phyloP scores from a whole-genome alignment of 352 stramenopile species.

The Globisporangium acanthophoron region DNA sequence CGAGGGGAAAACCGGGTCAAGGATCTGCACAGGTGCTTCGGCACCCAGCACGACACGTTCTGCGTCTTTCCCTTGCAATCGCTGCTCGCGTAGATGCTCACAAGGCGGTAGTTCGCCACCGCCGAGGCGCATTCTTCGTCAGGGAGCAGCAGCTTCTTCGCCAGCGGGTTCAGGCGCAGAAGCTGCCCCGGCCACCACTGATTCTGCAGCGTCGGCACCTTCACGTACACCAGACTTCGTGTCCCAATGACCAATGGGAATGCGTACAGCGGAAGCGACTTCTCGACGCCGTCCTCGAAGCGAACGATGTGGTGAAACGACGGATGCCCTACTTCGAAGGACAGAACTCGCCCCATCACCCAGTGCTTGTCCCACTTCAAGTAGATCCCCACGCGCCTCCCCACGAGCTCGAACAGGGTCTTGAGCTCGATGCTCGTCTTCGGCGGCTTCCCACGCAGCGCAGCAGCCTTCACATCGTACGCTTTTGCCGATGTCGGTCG shows the following conservation, averaged over 20 bases:
- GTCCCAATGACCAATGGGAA: slow-evolving; percentile 70
- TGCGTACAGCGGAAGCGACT: slow-evolving; percentile 55
- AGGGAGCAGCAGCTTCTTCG: slow-evolving; percentile 33
- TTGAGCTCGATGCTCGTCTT: slow-evolving; percentile 38
- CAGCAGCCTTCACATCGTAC: slow-evolving; percentile 34
- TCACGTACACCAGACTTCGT: slow-evolving; percentile 58
- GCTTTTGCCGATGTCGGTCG: slow-evolving; percentile 62
- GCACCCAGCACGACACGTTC: slow-evolving; percentile 70
- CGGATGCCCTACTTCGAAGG: slow-evolving; percentile 47
- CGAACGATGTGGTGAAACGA: slow-evolving; percentile 52
- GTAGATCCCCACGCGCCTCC: slow-evolving; percentile 60
- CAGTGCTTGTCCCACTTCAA: slow-evolving; percentile 78
- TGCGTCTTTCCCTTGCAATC: slow-evolving; percentile 22
- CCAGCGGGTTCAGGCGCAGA: slow-evolving; percentile 57
- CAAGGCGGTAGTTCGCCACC: slow-evolving; percentile 40
- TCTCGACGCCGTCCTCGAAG: slow-evolving; percentile 66
- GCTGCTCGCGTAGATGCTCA: slow-evolving; percentile 48
- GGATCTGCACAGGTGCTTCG: slow-evolving; percentile 69
- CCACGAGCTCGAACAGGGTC: slow-evolving; percentile 53
- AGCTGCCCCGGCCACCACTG: slow-evolving; percentile 75
- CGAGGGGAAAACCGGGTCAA: slow-evolving; percentile 17
- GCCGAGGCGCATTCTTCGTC: slow-evolving; percentile 31
- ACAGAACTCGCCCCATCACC: slow-evolving; percentile 59
- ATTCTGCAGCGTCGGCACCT: slow-evolving; percentile 51
- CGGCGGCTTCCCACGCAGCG: slow-evolving; percentile 43